Percentiles rank a stretch among this genome's conserved stretches.
These are phyloP conservation scores for Astrothelium subdiscretum DNA, from an alignment of 495 filamentous ascomycete species.

Conservation along the genomic window DNA sequence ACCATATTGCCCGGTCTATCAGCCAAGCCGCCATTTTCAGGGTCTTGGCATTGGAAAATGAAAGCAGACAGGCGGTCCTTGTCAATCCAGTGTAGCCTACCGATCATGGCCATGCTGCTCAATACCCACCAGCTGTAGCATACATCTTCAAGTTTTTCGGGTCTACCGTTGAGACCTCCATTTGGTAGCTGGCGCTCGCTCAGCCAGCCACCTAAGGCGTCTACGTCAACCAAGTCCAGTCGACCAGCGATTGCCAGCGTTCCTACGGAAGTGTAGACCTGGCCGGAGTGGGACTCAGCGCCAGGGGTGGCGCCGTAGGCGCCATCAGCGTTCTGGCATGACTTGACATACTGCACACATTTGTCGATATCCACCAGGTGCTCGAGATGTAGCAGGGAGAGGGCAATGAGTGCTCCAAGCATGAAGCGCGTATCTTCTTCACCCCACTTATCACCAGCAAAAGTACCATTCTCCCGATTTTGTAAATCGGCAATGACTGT, in stretches of 20 bases:
- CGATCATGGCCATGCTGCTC: slow-evolving; percentile 81
- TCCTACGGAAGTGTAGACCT: slow-evolving; percentile 90
- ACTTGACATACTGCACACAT: slow-evolving; percentile 63
- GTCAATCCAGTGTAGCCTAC: slow-evolving; percentile 83
- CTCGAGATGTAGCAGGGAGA: slow-evolving; percentile 66
- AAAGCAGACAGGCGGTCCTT: slow-evolving; percentile 60
- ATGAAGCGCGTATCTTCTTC: slow-evolving; percentile 92
- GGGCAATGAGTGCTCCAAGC: slow-evolving; percentile 73
- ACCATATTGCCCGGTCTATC: slow-evolving; percentile 90
- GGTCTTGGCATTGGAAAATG: slow-evolving; percentile 76
- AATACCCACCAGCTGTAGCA: slow-evolving; percentile 99
- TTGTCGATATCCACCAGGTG: slow-evolving; percentile 59
- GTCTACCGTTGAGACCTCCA: slow-evolving; percentile 85
- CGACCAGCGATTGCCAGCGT: slow-evolving; percentile 72
- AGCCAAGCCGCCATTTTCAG: slow-evolving; percentile 71
- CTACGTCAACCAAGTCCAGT: slow-evolving; percentile 71
- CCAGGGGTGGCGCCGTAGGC: slow-evolving; percentile 82
- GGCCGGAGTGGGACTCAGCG: slow-evolving; percentile 83
- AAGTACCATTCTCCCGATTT: slow-evolving; percentile 66
- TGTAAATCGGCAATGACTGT: slow-evolving; percentile 74
- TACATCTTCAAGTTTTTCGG: slow-evolving; percentile 92
- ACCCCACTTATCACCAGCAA: slow-evolving; percentile 91
- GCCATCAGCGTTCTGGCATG: slow-evolving; percentile 85
- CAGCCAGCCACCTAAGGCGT: slow-evolving; percentile 77
- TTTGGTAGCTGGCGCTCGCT: slow-evolving; percentile 81